Conservation (phyloP, 2,329 filamentous ascomycete genomes). For the Colletotrichum abscissum region DNA sequence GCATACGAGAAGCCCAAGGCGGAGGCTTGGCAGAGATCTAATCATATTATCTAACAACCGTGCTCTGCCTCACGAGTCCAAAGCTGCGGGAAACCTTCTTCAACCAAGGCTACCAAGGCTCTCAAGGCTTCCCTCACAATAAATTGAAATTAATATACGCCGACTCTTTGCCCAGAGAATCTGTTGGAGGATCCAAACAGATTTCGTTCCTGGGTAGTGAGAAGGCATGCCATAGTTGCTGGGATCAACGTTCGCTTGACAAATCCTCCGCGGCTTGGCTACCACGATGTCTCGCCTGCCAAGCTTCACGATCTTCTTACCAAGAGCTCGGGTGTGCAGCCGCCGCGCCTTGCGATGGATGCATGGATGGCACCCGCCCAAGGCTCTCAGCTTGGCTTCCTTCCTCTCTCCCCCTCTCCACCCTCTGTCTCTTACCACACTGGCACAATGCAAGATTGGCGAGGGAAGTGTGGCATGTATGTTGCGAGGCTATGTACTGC, state of each 20-base stretch:
- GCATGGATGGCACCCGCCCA: constrained; percentile 6
- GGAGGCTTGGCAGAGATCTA: constrained; percentile 15
- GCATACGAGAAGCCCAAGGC: background rate
- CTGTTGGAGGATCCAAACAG: background rate
- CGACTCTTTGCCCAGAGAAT: background rate
- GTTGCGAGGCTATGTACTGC: background rate
- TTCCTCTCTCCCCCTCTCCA: no score
- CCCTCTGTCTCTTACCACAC: no score
- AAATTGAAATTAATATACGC: constrained; percentile 4
- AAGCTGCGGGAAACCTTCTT: background rate
- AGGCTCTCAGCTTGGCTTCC: background rate
- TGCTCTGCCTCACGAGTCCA: background rate
- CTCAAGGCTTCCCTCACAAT: background rate
- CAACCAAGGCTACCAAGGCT: background rate
- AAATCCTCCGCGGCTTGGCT: constrained; percentile 22
- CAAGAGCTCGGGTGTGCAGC: constrained; percentile 4
- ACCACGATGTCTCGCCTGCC: background rate
- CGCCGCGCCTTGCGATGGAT: background rate
- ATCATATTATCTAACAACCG: background rate
- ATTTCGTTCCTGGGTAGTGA: no score
- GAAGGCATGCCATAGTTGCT: background rate
- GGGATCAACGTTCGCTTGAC: constrained; percentile 32
- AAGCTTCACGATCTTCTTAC: constrained; percentile 32
- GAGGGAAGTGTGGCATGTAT: background rate
- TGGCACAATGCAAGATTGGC: constrained; percentile 4